Percentiles rank a stretch among this genome's conserved stretches.
Conservation (phyloP, 2,329 filamentous ascomycete species). For the Massarina eburnea region DNA sequence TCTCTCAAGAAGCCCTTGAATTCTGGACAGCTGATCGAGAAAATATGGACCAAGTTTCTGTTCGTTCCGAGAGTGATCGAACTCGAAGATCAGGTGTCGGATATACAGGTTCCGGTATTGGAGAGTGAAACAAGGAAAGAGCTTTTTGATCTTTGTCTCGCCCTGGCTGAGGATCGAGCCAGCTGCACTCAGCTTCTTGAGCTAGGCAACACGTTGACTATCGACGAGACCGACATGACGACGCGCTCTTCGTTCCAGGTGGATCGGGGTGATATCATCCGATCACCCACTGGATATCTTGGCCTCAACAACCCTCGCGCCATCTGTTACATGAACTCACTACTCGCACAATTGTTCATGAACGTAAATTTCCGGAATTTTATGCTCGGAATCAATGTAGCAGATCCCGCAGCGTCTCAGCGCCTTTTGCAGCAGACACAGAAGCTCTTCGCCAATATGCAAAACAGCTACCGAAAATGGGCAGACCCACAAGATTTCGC, state of each 20-base stretch:
- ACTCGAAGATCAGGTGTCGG: constrained; percentile 10
- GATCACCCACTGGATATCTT: constrained; percentile 78
- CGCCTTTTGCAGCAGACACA: constrained; percentile 76
- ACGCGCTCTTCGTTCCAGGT: constrained; percentile 54
- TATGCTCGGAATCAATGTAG: constrained; percentile 63
- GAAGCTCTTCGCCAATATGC: constrained; percentile 80
- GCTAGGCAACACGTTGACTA: constrained; percentile 22
- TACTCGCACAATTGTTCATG: constrained; percentile 95
- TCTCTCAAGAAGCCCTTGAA: constrained; percentile 44
- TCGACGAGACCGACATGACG: constrained; percentile 54
- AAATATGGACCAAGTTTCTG: constrained; percentile 40
- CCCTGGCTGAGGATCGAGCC: constrained; percentile 33
- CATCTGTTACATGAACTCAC: constrained; percentile 95
- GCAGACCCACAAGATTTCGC: constrained; percentile 75
- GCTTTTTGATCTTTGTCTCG: constrained; percentile 40
- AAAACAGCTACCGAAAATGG: constrained; percentile 73
- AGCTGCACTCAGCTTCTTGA: constrained; percentile 33
- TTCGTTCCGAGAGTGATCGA: constrained; percentile 25
- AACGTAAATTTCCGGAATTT: constrained; percentile 85
- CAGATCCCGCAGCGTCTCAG: constrained; percentile 60
- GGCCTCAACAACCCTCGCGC: constrained; percentile 91
- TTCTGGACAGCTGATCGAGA: constrained; percentile 27
- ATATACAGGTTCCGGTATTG: constrained; percentile 31
- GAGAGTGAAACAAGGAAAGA: constrained; percentile 39
- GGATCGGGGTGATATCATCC: constrained; percentile 68